Evolutionary conservation across 2,329 filamentous ascomycete genomes (phyloP).

Genomic region (Diplodia scrobiculata): DNA sequence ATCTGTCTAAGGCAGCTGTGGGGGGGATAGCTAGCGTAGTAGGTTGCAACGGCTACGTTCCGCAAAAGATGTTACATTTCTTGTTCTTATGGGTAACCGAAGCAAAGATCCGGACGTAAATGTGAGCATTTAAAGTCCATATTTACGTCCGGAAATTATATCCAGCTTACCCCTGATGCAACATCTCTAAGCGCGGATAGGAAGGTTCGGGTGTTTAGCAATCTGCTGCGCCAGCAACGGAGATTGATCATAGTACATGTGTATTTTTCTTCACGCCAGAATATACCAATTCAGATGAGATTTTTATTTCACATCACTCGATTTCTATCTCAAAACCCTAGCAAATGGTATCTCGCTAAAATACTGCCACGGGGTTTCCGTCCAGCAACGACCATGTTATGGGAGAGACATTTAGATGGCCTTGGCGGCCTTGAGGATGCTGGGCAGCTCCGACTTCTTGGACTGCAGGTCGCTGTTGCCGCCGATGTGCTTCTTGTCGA

Average conservation of each 20-base stretch:
- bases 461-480: slow-evolving; percentile 88
- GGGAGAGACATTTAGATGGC: slow-evolving; percentile 55
- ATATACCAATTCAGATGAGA: neutral
- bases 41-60: too few species aligned
- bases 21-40: too few species aligned
- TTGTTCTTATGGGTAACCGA: too few species aligned
- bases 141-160: too few species aligned
- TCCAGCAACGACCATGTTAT: too few species aligned
- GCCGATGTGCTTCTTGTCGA: slow-evolving; percentile 86
- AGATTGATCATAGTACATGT: neutral
- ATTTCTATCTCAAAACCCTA: slow-evolving; percentile 5
- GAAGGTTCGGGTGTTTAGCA: too few species aligned
- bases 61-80: too few species aligned
- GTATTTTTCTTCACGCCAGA: neutral
- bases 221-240: neutral
- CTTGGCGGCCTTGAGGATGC: slow-evolving; percentile 64
- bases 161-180: too few species aligned
- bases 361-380: neutral
- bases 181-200: too few species aligned
- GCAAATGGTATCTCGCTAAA: slow-evolving; percentile 17
- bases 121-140: too few species aligned
- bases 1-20: too few species aligned
- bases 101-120: too few species aligned
- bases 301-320: slow-evolving; percentile 4
- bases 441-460: slow-evolving; percentile 64